Percentiles rank a stretch among this genome's conserved stretches.
Conservation (phyloP, 1,139 yeast genomes). For the Tardiomyces digboiensis region DNA sequence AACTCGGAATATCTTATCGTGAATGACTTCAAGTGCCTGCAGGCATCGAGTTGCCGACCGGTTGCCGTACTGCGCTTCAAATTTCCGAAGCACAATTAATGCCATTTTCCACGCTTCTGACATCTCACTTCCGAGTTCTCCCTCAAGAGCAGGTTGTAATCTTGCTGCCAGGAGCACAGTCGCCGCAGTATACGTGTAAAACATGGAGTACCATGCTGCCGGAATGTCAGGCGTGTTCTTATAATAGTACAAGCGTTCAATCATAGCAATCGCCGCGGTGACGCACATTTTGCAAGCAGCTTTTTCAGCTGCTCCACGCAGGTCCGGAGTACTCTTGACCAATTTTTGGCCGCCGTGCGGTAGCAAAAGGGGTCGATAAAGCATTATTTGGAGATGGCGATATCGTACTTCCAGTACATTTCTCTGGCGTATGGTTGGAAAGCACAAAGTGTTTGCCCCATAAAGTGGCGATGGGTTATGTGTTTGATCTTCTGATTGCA, state of each 20-base stretch:
- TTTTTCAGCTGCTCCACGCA: constrained; percentile 8
- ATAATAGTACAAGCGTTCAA: constrained; percentile 8
- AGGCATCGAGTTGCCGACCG: constrained; percentile 11
- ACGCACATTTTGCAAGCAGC: constrained; percentile 10
- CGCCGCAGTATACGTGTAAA: constrained; percentile 13
- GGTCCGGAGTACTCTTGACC: constrained; percentile 3
- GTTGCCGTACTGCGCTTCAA: constrained; percentile 2
- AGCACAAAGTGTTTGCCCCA: too few species aligned
- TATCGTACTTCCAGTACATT: constrained; percentile 10
- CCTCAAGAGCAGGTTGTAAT: constrained; percentile 9
- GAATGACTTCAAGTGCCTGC: constrained; percentile 8
- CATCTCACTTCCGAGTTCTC: constrained; percentile 8
- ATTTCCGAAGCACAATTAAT: constrained; percentile 7
- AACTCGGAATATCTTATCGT: constrained; percentile 8
- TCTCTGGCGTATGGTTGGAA: constrained; percentile 8
- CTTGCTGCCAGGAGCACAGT: constrained; percentile 13
- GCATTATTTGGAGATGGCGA: constrained; percentile 11
- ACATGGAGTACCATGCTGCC: constrained; percentile 13
- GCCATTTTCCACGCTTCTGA: constrained; percentile 10
- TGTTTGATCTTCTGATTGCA: too few species aligned
- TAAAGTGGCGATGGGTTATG: too few species aligned
- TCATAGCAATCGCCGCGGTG: constrained; percentile 9
- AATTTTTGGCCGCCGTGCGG: constrained; percentile 5
- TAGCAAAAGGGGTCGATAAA: constrained; percentile 11
- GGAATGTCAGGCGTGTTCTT: constrained; percentile 9